Percentiles rank a stretch among this genome's conserved stretches.
Conservation (phyloP, 202 grass and related monocot genomes). For the Eragrostis tef region DNA sequence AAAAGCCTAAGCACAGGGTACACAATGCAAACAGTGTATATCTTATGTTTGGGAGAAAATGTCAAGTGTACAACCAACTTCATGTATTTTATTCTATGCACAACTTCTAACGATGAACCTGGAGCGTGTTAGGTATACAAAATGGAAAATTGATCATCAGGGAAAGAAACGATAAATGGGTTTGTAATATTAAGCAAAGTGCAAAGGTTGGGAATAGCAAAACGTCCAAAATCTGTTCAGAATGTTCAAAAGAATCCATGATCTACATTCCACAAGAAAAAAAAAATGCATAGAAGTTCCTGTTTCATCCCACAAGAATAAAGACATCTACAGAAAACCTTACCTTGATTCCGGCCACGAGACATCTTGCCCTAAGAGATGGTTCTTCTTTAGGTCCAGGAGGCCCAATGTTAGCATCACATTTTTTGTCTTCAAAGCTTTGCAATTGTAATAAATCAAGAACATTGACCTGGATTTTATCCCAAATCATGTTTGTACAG, state of each 20-base stretch:
- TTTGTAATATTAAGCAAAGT: background rate
- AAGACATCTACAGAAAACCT: slow-evolving; percentile 39
- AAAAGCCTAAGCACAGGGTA: slow-evolving; percentile 1
- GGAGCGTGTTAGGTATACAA: slow-evolving; percentile 14
- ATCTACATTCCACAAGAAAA: slow-evolving; percentile 1
- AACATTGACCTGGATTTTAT: slow-evolving; percentile 57
- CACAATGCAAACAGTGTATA: slow-evolving; percentile 28
- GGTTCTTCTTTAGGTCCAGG: slow-evolving; percentile 55
- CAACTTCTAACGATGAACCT: slow-evolving; percentile 2
- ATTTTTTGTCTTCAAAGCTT: slow-evolving; percentile 57
- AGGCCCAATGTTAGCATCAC: slow-evolving; percentile 47
- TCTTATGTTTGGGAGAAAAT: slow-evolving; percentile 22
- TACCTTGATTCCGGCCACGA: slow-evolving; percentile 84
- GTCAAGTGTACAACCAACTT: slow-evolving; percentile 22
- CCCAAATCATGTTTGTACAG: slow-evolving; percentile 66
- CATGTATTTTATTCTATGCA: background rate
- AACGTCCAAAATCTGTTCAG: slow-evolving; percentile 17
- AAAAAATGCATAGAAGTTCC: background rate
- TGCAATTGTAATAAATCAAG: slow-evolving; percentile 64
- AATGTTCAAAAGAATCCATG: background rate
- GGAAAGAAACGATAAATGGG: background rate
- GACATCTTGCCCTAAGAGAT: slow-evolving; percentile 71
- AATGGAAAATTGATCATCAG: slow-evolving; percentile 3
- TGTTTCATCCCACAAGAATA: slow-evolving; percentile 18
- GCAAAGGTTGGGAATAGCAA: background rate